Conservation (phyloP, 139 green algal species). For the Chlorella sp. region DNA sequence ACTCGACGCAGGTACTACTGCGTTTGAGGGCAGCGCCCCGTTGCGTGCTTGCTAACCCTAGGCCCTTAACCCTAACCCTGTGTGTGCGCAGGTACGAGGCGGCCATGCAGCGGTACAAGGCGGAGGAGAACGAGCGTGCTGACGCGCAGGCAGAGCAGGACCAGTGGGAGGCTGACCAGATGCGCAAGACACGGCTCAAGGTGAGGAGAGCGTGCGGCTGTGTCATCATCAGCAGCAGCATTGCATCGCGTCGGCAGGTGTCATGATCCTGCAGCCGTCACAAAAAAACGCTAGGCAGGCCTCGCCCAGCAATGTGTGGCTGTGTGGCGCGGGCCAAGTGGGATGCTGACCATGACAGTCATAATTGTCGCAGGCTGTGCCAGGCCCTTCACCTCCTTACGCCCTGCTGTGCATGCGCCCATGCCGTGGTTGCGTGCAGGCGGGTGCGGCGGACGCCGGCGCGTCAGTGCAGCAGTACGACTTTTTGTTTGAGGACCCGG, state of each 20-base stretch:
- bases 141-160: constrained; percentile 83
- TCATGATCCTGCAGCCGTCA: too few species aligned
- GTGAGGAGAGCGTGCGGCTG: too few species aligned
- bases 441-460: constrained; percentile 7
- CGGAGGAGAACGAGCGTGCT: constrained; percentile 35
- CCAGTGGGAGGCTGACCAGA: constrained; percentile 87
- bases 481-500: constrained; percentile 91
- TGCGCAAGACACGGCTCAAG: constrained; percentile 51
- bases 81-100: constrained; percentile 22
- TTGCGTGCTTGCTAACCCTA: background rate
- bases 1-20: too few species aligned
- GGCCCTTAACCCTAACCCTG: background rate
- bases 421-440: constrained; percentile 2
- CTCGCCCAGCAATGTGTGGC: too few species aligned
- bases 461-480: constrained; percentile 59
- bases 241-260: too few species aligned
- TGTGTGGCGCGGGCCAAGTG: too few species aligned
- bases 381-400: too few species aligned
- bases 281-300: too few species aligned
- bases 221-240: too few species aligned
- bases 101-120: constrained; percentile 36
- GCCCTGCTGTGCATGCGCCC: background rate
- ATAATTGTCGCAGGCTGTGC: too few species aligned
- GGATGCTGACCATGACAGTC: too few species aligned
- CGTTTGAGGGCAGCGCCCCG: too few species aligned